These are phyloP conservation scores for Peronospora destructor DNA, from an alignment of 352 stramenopile species.

Conservation along the genomic window DNA sequence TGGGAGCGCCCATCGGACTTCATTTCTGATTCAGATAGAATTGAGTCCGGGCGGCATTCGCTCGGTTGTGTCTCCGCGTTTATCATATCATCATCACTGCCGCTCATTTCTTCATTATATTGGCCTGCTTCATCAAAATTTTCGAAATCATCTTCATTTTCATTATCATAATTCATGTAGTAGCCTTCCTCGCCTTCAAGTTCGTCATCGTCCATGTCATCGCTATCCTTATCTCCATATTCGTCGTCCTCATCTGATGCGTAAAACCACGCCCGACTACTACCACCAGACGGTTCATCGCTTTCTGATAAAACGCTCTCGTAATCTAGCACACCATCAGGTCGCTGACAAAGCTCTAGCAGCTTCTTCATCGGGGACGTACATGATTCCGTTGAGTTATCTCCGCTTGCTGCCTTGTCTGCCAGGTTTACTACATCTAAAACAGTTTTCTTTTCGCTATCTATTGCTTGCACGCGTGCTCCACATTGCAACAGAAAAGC, in stretches of 20 bases:
- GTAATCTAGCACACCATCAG: conserved; percentile 21
- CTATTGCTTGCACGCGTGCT: conserved; percentile 42
- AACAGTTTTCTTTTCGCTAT: conserved; percentile 49
- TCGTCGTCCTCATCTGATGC: conserved; percentile 39
- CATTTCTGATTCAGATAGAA: conserved; percentile 32
- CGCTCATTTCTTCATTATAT: conserved; percentile 18
- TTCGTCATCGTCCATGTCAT: conserved; percentile 50
- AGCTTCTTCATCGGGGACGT: conserved; percentile 48
- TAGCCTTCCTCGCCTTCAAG: conserved; percentile 47
- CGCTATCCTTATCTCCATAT: conserved; percentile 41
- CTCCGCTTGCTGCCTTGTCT: conserved; percentile 8
- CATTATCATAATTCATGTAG: conserved; percentile 56
- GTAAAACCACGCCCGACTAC: conserved; percentile 35
- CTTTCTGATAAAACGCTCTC: conserved; percentile 51
- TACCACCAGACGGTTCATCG: conserved; percentile 23
- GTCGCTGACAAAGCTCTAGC: conserved; percentile 41
- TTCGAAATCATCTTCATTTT: conserved; percentile 36
- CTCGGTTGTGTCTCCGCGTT: conserved; percentile 10
- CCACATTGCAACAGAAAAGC: conserved; percentile 74
- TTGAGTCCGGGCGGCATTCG: conserved; percentile 29
- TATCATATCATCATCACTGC: conserved; percentile 35
- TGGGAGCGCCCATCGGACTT: conserved; percentile 15
- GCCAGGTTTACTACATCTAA: conserved; percentile 31
- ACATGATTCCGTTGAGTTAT: conserved; percentile 1
- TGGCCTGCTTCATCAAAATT: conserved; percentile 9